Evolutionary conservation across 2,329 filamentous ascomycete genomes (phyloP), one percentile per base, ranked within the genome.

Genomic region (Cytospora piceicola): DNA sequence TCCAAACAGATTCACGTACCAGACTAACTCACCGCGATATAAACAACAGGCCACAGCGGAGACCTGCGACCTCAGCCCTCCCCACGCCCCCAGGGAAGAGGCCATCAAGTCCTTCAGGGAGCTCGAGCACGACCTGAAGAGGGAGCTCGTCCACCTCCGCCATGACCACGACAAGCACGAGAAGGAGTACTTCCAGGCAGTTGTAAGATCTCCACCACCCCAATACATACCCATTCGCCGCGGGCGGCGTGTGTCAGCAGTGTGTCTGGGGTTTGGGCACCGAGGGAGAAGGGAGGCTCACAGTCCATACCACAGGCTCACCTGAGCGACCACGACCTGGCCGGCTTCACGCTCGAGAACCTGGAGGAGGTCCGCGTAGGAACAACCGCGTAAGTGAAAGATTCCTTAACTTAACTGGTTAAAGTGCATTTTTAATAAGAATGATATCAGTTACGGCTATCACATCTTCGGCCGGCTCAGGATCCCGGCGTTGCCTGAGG

Each of bases 181-280:
- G 69, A 79, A 79, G 11, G 80, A 83, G 67, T 85, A 84, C 73
- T 86, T 86, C 76, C 79, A 79, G n/a, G 79, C 81, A 2, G 81
- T 81, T 61, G 77, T 77, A 70, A 66, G 74, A n/a, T 58, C 20
- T 24, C 59, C 24, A 67, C 67, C 65, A 63, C 42, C 59, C 32
- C 22, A 66, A 49, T 32, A 15, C 67, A 52, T n/a, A 15, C 36
- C 36, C 14, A n/a, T 39, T 39, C 14, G 36, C 15, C 15, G 4
- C 4, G 12, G 4, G 36, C 32, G 9, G 11, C 32, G 2, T 34
- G 32, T 34, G 32, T 4, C 32, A 34, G 32, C 12, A 34, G 8
- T 34, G 8, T n/a, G n/a, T n/a, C n/a, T n/a, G 9, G 7, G 36
- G 36, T 39, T 14, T 49, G 22, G 8, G 42, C 46, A 52, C 12